These are phyloP conservation scores for Trichosanthes truncata DNA, from an alignment of 306 rosid species.

Conservation along the genomic window DNA sequence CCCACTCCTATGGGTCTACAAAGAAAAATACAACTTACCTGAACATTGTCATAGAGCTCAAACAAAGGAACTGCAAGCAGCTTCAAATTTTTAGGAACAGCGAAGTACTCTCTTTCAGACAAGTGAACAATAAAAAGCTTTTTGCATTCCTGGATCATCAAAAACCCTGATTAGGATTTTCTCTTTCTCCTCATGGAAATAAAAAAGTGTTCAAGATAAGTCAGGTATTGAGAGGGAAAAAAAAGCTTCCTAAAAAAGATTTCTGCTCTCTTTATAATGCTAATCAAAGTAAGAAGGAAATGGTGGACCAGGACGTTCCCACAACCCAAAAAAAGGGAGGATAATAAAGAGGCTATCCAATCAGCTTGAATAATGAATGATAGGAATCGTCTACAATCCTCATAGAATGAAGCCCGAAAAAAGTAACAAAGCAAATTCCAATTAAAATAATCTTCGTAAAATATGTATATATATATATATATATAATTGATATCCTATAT, in stretches of 20 bases:
- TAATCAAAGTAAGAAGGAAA: background rate
- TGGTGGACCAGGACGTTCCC: background rate
- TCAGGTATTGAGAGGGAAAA: slow-evolving; percentile 1
- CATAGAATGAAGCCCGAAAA: background rate
- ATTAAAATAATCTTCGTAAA: background rate
- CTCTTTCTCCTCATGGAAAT: background rate
- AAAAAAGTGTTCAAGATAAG: background rate
- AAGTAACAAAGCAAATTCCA: background rate
- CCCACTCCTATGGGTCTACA: background rate
- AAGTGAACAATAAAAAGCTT: slow-evolving; percentile 90
- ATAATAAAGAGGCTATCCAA: background rate
- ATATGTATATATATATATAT: background rate
- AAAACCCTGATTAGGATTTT: background rate
- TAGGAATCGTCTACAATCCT: background rate
- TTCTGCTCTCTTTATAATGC: background rate
- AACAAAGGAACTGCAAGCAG: slow-evolving; percentile 96
- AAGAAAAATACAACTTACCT: slow-evolving; percentile 35
- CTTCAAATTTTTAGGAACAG: slow-evolving; percentile 92
- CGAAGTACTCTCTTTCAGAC: slow-evolving; percentile 95
- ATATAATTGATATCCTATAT: background rate
- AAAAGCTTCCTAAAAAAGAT: background rate
- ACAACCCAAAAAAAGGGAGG: background rate
- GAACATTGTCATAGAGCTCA: slow-evolving; percentile 98
- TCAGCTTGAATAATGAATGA: background rate
- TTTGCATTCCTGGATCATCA: slow-evolving; percentile 65